phyloP scores from a whole-genome alignment of 2,329 filamentous ascomycete genomes.

The Sporothrix luriei region DNA sequence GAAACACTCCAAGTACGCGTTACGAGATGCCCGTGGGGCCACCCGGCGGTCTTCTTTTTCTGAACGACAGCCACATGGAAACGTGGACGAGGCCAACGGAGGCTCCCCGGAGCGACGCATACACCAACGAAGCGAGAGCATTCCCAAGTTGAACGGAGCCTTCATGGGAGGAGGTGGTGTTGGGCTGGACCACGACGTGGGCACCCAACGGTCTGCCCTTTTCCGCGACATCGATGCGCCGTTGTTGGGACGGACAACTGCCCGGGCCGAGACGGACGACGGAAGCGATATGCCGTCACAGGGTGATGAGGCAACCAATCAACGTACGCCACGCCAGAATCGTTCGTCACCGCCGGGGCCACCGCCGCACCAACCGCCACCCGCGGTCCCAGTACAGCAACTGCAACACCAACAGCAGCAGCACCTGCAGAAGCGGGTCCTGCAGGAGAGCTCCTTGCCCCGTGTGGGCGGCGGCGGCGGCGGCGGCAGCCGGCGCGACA shows the following conservation, averaged over 20 bases:
- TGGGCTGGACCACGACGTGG: conserved; percentile 37
- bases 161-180: conserved; percentile 21
- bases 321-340: conserved; percentile 37
- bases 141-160: conserved; percentile 26
- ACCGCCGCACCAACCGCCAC: conserved; percentile 26
- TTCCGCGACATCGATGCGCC: conserved; percentile 40
- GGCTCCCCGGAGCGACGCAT: conserved; percentile 36
- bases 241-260: conserved; percentile 20
- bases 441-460: conserved; percentile 36
- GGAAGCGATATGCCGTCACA: conserved; percentile 39
- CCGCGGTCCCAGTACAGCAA: conserved; percentile 33
- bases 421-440: conserved; percentile 36
- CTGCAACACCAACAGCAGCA: conserved; percentile 33
- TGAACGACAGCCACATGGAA: conserved; percentile 30
- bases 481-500: conserved; percentile 28
- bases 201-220: conserved; percentile 39
- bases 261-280: conserved; percentile 38
- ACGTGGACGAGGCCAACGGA: conserved; percentile 31
- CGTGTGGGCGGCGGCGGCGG: conserved; percentile 24
- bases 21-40: conserved; percentile 45
- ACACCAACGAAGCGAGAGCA: conserved; percentile 26
- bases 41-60: conserved; percentile 36
- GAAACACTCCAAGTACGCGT: conserved; percentile 45
- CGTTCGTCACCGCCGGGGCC: conserved; percentile 26
- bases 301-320: conserved; percentile 40